Conservation (phyloP, 306 rosid genomes). For the Lagenaria siceraria region DNA sequence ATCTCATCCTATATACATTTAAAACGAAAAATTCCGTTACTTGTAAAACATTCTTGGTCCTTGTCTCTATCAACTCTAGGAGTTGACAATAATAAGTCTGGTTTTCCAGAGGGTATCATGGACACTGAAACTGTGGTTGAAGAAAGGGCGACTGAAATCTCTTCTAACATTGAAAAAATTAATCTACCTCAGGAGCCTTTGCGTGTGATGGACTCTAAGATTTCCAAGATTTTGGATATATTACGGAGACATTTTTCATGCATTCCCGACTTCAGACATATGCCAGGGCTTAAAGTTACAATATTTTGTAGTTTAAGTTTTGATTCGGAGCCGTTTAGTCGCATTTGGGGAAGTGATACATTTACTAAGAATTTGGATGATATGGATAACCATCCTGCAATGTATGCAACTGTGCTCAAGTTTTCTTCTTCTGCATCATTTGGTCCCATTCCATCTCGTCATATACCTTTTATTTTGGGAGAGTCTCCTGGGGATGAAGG, state of each 20-base stretch:
- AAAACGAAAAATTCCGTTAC: conserved; percentile 52
- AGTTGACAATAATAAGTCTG: conserved; percentile 29
- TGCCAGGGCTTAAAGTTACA: conserved; percentile 68
- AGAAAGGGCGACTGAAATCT: conserved; percentile 39
- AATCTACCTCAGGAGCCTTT: conserved; percentile 47
- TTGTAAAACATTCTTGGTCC: conserved; percentile 88
- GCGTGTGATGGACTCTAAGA: conserved; percentile 80
- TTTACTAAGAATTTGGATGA: conserved; percentile 32
- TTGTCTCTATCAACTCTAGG: conserved; percentile 62
- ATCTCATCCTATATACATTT: conserved; percentile 66
- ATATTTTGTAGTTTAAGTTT: conserved; percentile 63
- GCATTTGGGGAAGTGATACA: conserved; percentile 32
- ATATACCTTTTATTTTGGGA: conserved; percentile 86
- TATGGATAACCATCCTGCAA: conserved; percentile 64
- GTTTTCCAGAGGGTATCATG: conserved; percentile 43
- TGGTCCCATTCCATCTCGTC: conserved; percentile 60
- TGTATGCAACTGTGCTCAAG: conserved; percentile 74
- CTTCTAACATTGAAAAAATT: conserved; percentile 28
- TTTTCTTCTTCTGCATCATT: conserved; percentile 83
- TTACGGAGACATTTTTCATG: conserved; percentile 71
- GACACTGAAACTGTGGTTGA: conserved; percentile 45
- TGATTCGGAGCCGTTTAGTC: conserved; percentile 53
- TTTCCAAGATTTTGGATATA: conserved; percentile 56
- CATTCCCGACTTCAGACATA: conserved; percentile 83
- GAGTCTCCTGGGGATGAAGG: conserved; percentile 37